Evolutionary conservation across 2,329 filamentous ascomycete species (phyloP).

Genomic region (Hypoxylon sp.): DNA sequence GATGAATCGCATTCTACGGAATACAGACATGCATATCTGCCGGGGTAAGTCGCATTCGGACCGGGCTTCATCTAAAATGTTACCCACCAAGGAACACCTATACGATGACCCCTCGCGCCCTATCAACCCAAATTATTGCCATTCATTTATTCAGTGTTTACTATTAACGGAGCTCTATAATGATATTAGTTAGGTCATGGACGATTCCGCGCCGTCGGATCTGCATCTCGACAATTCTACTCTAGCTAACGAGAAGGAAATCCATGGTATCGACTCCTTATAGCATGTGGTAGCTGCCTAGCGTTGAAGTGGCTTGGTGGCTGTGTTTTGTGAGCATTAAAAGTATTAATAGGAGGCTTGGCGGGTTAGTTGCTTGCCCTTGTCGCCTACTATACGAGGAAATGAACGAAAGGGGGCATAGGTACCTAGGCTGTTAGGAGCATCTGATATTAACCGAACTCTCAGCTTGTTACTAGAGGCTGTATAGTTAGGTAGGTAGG

Average conservation of each 20-base stretch:
- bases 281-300: background rate
- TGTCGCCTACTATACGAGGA: background rate
- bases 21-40: conserved; percentile 23
- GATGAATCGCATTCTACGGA: conserved; percentile 12
- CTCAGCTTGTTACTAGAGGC: background rate
- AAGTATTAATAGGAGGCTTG: background rate
- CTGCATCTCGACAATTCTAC: background rate
- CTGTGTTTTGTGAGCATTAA: conserved; percentile 1
- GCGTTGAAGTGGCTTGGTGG: conserved; percentile 3
- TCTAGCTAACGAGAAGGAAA: background rate
- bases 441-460: conserved; percentile 14
- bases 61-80: conserved; percentile 24
- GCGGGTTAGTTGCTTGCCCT: conserved; percentile 1
- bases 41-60: conserved; percentile 31
- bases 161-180: background rate
- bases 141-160: background rate
- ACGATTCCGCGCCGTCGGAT: background rate
- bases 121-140: background rate
- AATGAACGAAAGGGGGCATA: conserved; percentile 13
- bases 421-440: background rate
- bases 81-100: background rate
- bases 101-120: background rate
- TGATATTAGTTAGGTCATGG: background rate
- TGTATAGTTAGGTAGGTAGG: conserved; percentile 4
- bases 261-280: background rate